Base-by-base conservation (phyloP, 2,329 filamentous ascomycete species). In the Alternaria tenuissima region DNA sequence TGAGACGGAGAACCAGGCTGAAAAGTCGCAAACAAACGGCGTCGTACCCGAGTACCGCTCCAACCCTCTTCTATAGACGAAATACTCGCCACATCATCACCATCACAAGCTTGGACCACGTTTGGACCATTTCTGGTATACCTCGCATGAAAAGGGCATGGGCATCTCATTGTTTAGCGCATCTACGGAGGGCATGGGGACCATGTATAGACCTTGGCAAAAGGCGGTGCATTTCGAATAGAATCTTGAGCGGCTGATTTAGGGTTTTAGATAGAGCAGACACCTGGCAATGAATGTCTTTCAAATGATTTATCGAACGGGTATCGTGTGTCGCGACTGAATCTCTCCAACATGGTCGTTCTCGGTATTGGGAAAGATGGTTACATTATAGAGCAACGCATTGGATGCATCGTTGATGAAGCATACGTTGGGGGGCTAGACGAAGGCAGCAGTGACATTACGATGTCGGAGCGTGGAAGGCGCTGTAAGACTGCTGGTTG, bases 11-110 rank as follows among this genome's bases (percentile, higher is more conserved):
- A 84, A 84, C 65, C 81, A 82, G 63, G 81, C 80, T 55, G 80
- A 82, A 74, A 84, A 83, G 71, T 76, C 79, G 20, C 80, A 86
- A 63, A 77, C 78, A 65, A 85, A 84, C 66, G 85, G 83, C 53
- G 81, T 84, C 30, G 86, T 84, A 12, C 85, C 86, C 16, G 87
- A 89, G 76, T 89, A 89, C 76, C 82, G 83, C 72, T 84, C 85
- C 51, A 90, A 90, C 80, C 88, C 88, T 60, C 80, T 89, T 58
- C 81, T 91, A 70, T 90, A 67, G 55, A 62, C 42, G 36, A 9
- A 39, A 49, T 18, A 49, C 46, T 32, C 46, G n/a, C 32, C 14
- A 49, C 46, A 49, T 24, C 20, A 49, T 49, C 7, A 49, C 18
- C 14, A 26, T 53, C 32, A 30, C 28, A 30, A 24, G 49, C 20